phyloP scores from a whole-genome alignment of 352 stramenopile genomes.

The Pythium brachiatum region DNA sequence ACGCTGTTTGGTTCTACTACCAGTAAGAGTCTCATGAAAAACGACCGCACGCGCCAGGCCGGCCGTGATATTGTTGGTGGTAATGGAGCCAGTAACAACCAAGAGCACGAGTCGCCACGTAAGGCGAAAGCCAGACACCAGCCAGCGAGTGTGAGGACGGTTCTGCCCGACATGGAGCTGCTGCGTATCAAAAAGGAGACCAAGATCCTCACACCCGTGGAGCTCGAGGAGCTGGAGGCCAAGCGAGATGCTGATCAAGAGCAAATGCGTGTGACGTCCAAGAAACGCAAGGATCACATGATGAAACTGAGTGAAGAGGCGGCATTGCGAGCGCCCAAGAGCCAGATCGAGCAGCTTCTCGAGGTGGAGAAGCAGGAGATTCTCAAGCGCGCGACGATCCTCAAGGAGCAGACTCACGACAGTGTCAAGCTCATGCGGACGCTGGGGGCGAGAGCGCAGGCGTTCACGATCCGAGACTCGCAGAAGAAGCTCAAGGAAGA shows the following conservation, averaged over 20 bases:
- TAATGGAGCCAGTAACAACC: slow-evolving; percentile 27
- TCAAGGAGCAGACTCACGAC: slow-evolving; percentile 84
- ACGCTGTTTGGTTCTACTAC: slow-evolving; percentile 54
- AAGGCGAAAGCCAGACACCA: slow-evolving; percentile 15
- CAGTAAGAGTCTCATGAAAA: slow-evolving; percentile 40
- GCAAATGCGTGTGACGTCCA: slow-evolving; percentile 50
- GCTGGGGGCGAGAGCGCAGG: slow-evolving; percentile 86
- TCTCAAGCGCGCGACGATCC: slow-evolving; percentile 41
- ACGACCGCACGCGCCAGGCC: slow-evolving; percentile 54
- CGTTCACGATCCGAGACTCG: slow-evolving; percentile 94
- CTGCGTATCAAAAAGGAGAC: slow-evolving; percentile 67
- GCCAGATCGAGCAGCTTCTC: slow-evolving; percentile 75
- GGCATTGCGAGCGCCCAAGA: slow-evolving; percentile 60
- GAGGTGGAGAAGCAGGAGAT: slow-evolving; percentile 65
- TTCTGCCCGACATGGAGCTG: slow-evolving; percentile 45
- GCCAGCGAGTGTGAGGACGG: slow-evolving; percentile 16
- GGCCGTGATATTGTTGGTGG: slow-evolving; percentile 46
- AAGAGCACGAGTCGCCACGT: slow-evolving; percentile 20
- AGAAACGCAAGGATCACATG: slow-evolving; percentile 82
- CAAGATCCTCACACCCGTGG: slow-evolving; percentile 48
- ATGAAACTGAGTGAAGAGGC: slow-evolving; percentile 65
- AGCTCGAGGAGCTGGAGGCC: slow-evolving; percentile 58
- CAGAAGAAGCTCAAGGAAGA: slow-evolving; percentile 76
- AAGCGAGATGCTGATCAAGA: slow-evolving; percentile 57
- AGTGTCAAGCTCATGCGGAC: slow-evolving; percentile 94